A percentile compares a stretch with the other conserved stretches of the same genome.
Conservation (phyloP, 2,329 filamentous ascomycete genomes). For the Grosmannia clavigera region DNA sequence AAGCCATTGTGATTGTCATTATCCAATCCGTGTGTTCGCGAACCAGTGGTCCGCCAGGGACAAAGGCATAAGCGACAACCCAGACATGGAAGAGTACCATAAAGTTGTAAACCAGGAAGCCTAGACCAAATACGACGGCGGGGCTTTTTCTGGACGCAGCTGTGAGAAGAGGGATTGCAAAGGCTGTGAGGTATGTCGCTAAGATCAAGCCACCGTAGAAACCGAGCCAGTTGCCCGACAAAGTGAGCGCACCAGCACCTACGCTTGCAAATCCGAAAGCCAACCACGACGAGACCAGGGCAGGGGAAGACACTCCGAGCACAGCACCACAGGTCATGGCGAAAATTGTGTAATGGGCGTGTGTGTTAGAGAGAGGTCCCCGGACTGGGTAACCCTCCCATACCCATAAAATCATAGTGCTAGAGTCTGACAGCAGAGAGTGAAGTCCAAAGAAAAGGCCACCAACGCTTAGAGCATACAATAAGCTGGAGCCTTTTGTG, state of each 20-base stretch:
- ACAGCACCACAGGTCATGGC: constrained; percentile 76
- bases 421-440: constrained; percentile 87
- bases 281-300: constrained; percentile 63
- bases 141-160: constrained; percentile 68
- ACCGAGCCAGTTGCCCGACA: constrained; percentile 71
- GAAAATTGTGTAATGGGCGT: constrained; percentile 75
- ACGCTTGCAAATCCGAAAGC: constrained; percentile 66
- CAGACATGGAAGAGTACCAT: constrained; percentile 96
- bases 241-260: constrained; percentile 67
- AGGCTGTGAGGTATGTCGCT: constrained; percentile 70
- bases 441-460: constrained; percentile 84
- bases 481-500: constrained; percentile 10
- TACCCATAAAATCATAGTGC: constrained; percentile 97
- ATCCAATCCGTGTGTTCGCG: constrained; percentile 94
- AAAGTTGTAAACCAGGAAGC: constrained; percentile 85
- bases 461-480: constrained; percentile 67
- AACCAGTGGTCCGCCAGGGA: constrained; percentile 83
- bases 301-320: constrained; percentile 61
- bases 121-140: constrained; percentile 71
- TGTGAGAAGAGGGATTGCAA: constrained; percentile 61
- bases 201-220: constrained; percentile 72
- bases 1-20: constrained; percentile 74
- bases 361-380: constrained; percentile 78
- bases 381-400: constrained; percentile 93
- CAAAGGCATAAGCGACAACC: constrained; percentile 97